phyloP scores from a whole-genome alignment of 345 rosid species.

The Brassica napus region Da-Ae NC_063439.1:13016001-13016500 shows the following conservation, averaged over 20 bases:
- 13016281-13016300: background rate
- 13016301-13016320: background rate
- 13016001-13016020: conserved; percentile 16
- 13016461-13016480: conserved; percentile 56
- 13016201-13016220: background rate
- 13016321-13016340: background rate
- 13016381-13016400: conserved; percentile 49
- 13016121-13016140: conserved; percentile 20
- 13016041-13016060: background rate
- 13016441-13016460: conserved; percentile 55
- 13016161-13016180: conserved; percentile 40
- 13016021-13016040: background rate
- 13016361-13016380: conserved; percentile 44
- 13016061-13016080: conserved; percentile 8
- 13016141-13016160: conserved; percentile 33
- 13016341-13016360: background rate
- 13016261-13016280: background rate
- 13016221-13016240: background rate
- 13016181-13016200: conserved; percentile 2
- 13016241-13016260: background rate
- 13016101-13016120: conserved; percentile 34
- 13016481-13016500: background rate
- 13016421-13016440: conserved; percentile 6
- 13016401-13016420: conserved; percentile 42
- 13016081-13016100: conserved; percentile 39